phyloP scores from a whole-genome alignment of 2,329 filamentous ascomycete species.

The Neonectria sp. region DNA sequence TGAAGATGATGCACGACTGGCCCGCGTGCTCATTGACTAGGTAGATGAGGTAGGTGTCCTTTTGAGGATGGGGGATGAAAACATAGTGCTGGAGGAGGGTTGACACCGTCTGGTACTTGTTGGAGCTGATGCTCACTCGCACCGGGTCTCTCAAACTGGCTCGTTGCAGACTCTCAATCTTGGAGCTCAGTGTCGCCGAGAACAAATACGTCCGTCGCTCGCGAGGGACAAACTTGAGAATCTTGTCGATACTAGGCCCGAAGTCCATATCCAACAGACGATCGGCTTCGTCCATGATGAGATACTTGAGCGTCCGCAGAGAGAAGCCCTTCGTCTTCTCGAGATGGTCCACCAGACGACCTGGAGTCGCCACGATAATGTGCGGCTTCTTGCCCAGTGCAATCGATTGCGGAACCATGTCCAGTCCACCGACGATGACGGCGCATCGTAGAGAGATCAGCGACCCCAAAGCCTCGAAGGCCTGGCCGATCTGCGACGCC shows the following conservation, averaged over 20 bases:
- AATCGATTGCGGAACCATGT: constrained; percentile 94
- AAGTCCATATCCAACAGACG: constrained; percentile 94
- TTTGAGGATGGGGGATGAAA: constrained; percentile 88
- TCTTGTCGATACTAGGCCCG: constrained; percentile 91
- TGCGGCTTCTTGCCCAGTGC: constrained; percentile 97
- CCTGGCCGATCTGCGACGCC: constrained; percentile 90
- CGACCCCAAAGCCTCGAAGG: constrained; percentile 89
- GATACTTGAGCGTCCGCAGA: constrained; percentile 83
- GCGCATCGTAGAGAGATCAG: constrained; percentile 90
- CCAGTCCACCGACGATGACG: constrained; percentile 92
- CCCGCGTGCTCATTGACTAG: constrained; percentile 89
- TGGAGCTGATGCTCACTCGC: constrained; percentile 84
- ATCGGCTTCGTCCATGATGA: constrained; percentile 97
- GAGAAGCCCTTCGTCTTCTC: constrained; percentile 98
- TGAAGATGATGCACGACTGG: constrained; percentile 92
- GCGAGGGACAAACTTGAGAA: constrained; percentile 87
- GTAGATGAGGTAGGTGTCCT: constrained; percentile 91
- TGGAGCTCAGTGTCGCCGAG: constrained; percentile 93
- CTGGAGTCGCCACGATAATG: constrained; percentile 92
- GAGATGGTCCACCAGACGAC: constrained; percentile 89
- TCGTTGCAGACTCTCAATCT: constrained; percentile 92
- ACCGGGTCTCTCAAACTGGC: constrained; percentile 90
- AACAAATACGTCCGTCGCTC: constrained; percentile 90
- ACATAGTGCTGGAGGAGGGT: constrained; percentile 90
- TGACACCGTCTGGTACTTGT: constrained; percentile 92